Evolutionary conservation across 768 basidiomycete species (phyloP).

Genomic region (Chalciporus piperatus): DNA sequence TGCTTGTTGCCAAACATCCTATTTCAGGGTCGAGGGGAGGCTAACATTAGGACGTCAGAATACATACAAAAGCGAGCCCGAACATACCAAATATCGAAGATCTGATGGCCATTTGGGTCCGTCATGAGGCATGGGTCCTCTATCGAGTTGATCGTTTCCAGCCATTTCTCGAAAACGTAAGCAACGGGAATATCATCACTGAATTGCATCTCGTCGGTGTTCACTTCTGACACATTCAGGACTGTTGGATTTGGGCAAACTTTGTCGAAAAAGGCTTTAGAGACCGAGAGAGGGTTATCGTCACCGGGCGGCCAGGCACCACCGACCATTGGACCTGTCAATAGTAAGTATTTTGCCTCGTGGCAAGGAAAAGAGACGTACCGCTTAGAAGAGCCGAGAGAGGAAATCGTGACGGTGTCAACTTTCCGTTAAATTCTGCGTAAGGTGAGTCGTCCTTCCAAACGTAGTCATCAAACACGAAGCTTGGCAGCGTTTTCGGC

Average conservation of each 20-base stretch:
- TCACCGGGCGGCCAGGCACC: constrained; percentile 35
- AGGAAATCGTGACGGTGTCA: no score
- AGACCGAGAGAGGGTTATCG: constrained; percentile 34
- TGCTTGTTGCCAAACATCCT: no score
- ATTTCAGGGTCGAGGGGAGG: no score
- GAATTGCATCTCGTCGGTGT: constrained; percentile 25
- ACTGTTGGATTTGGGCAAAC: constrained; percentile 39
- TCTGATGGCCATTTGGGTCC: constrained; percentile 22
- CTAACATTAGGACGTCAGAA: no score
- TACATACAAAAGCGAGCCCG: no score
- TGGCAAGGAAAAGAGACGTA: no score
- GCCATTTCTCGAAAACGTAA: constrained; percentile 38
- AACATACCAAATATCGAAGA: constrained; percentile 35
- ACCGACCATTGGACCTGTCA: constrained; percentile 40
- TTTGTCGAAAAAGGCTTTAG: constrained; percentile 35
- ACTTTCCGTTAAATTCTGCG: no score
- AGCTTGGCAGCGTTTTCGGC: no score
- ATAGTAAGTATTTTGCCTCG: no score
- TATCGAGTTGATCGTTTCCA: constrained; percentile 31
- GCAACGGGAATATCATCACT: constrained; percentile 14
- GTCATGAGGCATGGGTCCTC: constrained; percentile 42
- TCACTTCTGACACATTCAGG: constrained; percentile 29
- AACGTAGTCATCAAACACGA: no score
- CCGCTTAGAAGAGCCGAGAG: no score
- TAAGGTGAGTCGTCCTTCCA: no score